Evolutionary conservation across 441 rosid genomes (phyloP).

Genomic region (Erodium texanum): DNA sequence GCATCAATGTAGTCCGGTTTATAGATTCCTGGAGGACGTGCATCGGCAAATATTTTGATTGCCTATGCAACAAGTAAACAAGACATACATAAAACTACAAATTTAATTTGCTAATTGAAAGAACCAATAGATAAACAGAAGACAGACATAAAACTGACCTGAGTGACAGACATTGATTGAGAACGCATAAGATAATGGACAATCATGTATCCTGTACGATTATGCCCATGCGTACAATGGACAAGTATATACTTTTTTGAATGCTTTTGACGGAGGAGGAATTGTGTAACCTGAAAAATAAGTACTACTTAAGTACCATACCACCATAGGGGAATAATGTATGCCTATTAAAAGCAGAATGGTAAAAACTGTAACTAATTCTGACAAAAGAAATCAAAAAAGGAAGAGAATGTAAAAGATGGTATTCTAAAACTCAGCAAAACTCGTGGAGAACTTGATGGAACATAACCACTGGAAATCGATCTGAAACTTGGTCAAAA

Average conservation of each 20-base stretch:
- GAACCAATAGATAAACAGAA: constrained; percentile 5
- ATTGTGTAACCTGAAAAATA: constrained; percentile 59
- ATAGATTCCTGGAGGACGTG: constrained; percentile 98
- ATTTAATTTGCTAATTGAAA: constrained; percentile 12
- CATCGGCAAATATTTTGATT: constrained; percentile 63
- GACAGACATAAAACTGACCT: constrained; percentile 37
- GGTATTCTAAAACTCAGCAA: too few relatives aligned
- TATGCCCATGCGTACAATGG: constrained; percentile 98
- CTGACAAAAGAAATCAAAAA: not conserved
- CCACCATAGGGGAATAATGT: not conserved
- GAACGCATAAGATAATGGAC: constrained; percentile 92
- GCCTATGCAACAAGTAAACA: constrained; percentile 48
- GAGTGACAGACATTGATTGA: constrained; percentile 62
- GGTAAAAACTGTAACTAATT: not conserved
- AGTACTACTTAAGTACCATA: not conserved
- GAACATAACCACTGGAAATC: too few relatives aligned
- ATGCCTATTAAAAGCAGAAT: not conserved
- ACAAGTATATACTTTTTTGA: constrained; percentile 79
- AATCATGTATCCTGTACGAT: constrained; percentile 97
- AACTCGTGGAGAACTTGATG: too few relatives aligned
- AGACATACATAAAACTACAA: constrained; percentile 13
- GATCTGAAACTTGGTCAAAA: too few relatives aligned
- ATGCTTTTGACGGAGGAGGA: constrained; percentile 57
- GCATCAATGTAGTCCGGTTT: constrained; percentile 86
- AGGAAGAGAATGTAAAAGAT: not conserved